Conservation (phyloP, 169 alveolate genomes). For the Plasmodium falciparum region DNA sequence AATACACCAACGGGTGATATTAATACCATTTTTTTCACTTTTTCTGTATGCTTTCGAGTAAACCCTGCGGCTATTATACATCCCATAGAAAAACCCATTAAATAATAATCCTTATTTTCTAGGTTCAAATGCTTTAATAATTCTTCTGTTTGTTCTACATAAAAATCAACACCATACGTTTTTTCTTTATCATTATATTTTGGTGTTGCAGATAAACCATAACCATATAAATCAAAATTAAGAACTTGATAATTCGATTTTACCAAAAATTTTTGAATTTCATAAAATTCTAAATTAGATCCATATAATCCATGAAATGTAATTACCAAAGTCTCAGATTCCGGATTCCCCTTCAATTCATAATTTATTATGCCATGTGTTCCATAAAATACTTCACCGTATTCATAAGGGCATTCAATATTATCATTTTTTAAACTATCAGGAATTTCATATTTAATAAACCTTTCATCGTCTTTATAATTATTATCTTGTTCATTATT, state of each 20-base stretch:
- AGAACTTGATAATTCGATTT: conserved; percentile 80
- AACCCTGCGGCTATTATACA: conserved; percentile 83
- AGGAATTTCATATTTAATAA: conserved; percentile 78
- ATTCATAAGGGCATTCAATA: conserved; percentile 83
- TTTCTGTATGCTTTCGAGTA: conserved; percentile 81
- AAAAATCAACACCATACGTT: conserved; percentile 82
- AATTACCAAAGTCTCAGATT: conserved; percentile 74
- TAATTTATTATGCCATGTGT: conserved; percentile 81
- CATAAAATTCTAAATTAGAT: conserved; percentile 82
- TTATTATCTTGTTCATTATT: background rate
- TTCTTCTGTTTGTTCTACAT: conserved; percentile 85
- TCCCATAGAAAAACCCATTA: conserved; percentile 88
- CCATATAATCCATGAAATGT: conserved; percentile 88
- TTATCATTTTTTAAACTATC: conserved; percentile 77
- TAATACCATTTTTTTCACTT: conserved; percentile 81
- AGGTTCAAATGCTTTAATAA: conserved; percentile 77
- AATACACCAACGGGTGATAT: conserved; percentile 87
- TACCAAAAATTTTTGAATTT: conserved; percentile 76
- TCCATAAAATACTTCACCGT: conserved; percentile 80
- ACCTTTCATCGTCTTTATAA: conserved; percentile 16
- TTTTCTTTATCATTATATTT: conserved; percentile 79
- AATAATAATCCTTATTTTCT: conserved; percentile 73
- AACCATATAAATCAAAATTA: conserved; percentile 87
- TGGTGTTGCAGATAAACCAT: conserved; percentile 86
- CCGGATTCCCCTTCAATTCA: conserved; percentile 79